Base-by-base conservation (phyloP, 2,329 filamentous ascomycete genomes). In the Pseudocercospora pini-densiflorae region DNA sequence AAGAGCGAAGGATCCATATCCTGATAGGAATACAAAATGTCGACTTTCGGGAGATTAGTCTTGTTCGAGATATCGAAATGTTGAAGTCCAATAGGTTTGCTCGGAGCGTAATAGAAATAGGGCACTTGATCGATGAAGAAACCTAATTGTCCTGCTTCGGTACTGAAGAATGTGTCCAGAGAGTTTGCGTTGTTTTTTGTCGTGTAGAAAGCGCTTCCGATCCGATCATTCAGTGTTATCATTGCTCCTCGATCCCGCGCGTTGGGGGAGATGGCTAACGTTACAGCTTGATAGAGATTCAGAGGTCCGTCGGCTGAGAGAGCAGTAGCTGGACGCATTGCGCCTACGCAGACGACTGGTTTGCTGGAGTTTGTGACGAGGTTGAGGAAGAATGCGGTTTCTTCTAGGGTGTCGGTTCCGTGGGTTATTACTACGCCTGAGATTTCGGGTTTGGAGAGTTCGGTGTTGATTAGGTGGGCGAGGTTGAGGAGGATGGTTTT, bases 381-480 rank as follows among this genome's bases (percentile, higher is more conserved):
- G 68, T 89, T 85, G 8, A 90, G 78, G 78, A 89, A 89, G 79
- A 89, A 89, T 8, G 87, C 85, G 0, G 85, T 85, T 75, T 90
- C 88, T 71, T 89, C 88, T 1, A 90, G 80, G 0, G 86, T 89
- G 71, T 90, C 88, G 8, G 88, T 90, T 57, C 88, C 88, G 71
- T 90, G 88, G 0, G 88, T 89, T 61, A 90, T 79, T 5, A 89
- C 85, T 6, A 84, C 85, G 40, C 87, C 77, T 9, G 76, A 71
- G 45, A 82, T 75, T 0, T 79, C 77, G 0, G 75, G 73, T 64
- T 80, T 80, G 27, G 82, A 81, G 3, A 88, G 78, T 63, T 85
- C 84, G 12, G 72, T 71, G 63, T 85, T 83, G 61, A 88, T 83
- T 62, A 79, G 77, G 24, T 83, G 78, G 5, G 82, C 80, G 40